Conservation (phyloP, 2,329 filamentous ascomycete genomes). For the Penicillium paneum region DNA sequence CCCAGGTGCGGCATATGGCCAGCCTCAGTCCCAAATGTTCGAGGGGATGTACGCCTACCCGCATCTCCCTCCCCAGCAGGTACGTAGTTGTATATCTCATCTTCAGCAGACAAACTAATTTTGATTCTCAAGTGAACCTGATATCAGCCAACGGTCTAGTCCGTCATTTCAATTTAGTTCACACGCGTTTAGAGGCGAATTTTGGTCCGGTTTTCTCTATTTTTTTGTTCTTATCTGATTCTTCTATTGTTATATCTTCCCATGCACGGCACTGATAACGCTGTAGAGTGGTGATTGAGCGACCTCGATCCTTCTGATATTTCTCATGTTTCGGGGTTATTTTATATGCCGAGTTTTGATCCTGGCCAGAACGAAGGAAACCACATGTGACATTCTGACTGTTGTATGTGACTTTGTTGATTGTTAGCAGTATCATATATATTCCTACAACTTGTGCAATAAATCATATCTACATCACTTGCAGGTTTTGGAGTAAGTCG, state of each 20-base stretch:
- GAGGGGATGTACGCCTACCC: conserved; percentile 82
- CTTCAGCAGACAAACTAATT: conserved; percentile 1
- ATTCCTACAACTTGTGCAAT: too few relatives aligned
- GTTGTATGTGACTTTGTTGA: background rate
- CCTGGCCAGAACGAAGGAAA: background rate
- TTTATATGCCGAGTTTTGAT: background rate
- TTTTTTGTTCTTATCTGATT: background rate
- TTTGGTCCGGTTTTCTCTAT: conserved; percentile 10
- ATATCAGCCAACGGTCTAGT: background rate
- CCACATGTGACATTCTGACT: background rate
- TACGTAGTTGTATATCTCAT: conserved; percentile 42
- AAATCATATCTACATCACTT: too few relatives aligned
- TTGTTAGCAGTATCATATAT: background rate
- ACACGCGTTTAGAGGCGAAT: conserved; percentile 17
- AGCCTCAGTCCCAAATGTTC: conserved; percentile 74
- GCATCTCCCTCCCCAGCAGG: conserved; percentile 77
- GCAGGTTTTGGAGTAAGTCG: background rate
- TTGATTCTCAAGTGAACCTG: conserved; percentile 6
- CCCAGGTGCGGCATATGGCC: conserved; percentile 68
- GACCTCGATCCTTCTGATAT: background rate
- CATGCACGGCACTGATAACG: conserved; percentile 5
- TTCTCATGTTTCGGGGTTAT: background rate
- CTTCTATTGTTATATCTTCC: background rate
- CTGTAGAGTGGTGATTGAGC: conserved; percentile 7
- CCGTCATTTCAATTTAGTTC: conserved; percentile 8